Evolutionary conservation across 75 land plant species (phyloP).

Genomic region (Isoetes taiwanensis): DNA sequence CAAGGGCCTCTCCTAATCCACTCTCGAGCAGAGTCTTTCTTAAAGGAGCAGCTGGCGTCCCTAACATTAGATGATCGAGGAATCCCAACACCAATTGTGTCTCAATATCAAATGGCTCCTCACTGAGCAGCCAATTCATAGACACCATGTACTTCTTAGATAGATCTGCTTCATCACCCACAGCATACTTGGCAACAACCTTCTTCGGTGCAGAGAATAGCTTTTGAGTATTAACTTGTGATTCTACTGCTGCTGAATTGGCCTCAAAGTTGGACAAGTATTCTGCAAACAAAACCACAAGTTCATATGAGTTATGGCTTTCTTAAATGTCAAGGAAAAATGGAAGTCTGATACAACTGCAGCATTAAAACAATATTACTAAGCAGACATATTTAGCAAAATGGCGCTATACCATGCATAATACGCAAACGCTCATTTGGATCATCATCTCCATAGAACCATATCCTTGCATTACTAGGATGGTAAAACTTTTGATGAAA

Average conservation of each 20-base stretch:
- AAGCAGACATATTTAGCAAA: no score
- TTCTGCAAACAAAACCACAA: conserved; percentile 50
- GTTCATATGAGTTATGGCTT: no score
- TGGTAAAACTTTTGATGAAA: conserved; percentile 88
- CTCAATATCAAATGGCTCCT: conserved; percentile 72
- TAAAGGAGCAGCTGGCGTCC: conserved; percentile 96
- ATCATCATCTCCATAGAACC: conserved; percentile 99
- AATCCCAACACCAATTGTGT: conserved; percentile 91
- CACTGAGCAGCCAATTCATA: conserved; percentile 90
- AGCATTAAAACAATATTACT: no score
- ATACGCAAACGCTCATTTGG: conserved; percentile 66
- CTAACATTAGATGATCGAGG: conserved; percentile 87
- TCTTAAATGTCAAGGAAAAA: no score
- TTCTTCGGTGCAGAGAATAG: conserved; percentile 68
- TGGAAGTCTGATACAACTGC: no score
- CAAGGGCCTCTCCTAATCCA: conserved; percentile 82
- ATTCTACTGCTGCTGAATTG: conserved; percentile 52
- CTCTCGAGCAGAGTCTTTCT: conserved; percentile 80
- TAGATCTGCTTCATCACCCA: conserved; percentile 65
- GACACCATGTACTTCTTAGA: conserved; percentile 89
- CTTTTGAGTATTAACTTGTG: conserved; percentile 57
- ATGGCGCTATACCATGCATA: conserved; percentile 83
- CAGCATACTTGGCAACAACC: conserved; percentile 84
- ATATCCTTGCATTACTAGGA: conserved; percentile 97
- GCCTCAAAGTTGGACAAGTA: conserved; percentile 79